Percentiles rank a stretch among this genome's conserved stretches.
Evolutionary conservation across 2,329 filamentous ascomycete species (phyloP).

Genomic region (Penicillium thymicola): DNA sequence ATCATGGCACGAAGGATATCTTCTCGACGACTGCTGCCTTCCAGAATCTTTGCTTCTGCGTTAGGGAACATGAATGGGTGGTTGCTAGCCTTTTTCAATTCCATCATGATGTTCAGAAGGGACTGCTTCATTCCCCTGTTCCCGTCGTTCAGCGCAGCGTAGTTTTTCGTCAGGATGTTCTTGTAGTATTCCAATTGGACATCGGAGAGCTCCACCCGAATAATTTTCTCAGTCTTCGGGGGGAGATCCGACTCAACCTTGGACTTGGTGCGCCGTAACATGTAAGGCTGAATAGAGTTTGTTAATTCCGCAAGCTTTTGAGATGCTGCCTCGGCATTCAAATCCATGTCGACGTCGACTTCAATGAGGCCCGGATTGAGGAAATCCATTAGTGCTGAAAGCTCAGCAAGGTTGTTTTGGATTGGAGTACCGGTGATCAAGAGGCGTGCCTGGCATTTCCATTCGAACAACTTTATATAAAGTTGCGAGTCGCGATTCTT

Average conservation of each 20-base stretch:
- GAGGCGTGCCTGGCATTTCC: constrained; percentile 82
- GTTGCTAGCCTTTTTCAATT: constrained; percentile 98
- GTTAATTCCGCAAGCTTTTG: constrained; percentile 84
- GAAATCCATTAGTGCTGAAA: constrained; percentile 92
- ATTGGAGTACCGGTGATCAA: constrained; percentile 97
- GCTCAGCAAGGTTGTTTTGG: constrained; percentile 91
- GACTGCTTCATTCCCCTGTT: constrained; percentile 91
- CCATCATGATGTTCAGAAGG: constrained; percentile 98
- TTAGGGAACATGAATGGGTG: constrained; percentile 97
- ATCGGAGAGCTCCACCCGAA: constrained; percentile 93
- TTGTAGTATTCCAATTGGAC: constrained; percentile 98
- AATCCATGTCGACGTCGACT: constrained; percentile 88
- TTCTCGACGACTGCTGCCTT: constrained; percentile 75
- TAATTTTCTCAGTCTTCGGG: constrained; percentile 97
- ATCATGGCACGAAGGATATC: constrained; percentile 91
- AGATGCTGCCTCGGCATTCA: constrained; percentile 76
- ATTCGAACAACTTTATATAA: constrained; percentile 79
- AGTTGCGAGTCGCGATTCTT: constrained; percentile 96
- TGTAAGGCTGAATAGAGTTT: constrained; percentile 83
- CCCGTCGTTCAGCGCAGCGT: constrained; percentile 87
- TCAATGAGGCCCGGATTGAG: constrained; percentile 90
- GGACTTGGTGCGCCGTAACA: constrained; percentile 92
- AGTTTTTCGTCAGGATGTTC: constrained; percentile 96
- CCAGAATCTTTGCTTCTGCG: constrained; percentile 83
- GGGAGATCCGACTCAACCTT: constrained; percentile 96